Conservation (phyloP, 352 stramenopile species). For the Globisporangium viniferum region DNA sequence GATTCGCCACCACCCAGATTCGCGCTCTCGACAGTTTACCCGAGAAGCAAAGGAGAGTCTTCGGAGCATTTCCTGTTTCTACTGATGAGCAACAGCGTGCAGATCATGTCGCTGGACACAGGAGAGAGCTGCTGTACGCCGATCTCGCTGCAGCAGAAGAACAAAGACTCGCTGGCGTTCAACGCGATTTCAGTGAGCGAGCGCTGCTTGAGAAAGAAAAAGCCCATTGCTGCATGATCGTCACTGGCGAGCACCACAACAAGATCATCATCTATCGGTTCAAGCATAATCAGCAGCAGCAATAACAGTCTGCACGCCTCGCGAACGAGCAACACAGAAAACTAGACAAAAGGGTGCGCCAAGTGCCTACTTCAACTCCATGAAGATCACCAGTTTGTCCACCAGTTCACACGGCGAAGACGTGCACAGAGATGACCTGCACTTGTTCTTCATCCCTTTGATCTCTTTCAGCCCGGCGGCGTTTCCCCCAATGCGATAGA, state of each 20-base stretch:
- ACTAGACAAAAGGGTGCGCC: too few species aligned
- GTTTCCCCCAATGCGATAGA: too few species aligned
- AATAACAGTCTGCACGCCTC: neutral
- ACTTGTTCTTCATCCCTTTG: too few species aligned
- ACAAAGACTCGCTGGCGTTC: conserved; percentile 21
- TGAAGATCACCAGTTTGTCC: too few species aligned
- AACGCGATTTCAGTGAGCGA: conserved; percentile 21
- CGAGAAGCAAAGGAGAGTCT: neutral
- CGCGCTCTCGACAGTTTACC: conserved; percentile 21
- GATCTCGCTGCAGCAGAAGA: conserved; percentile 19
- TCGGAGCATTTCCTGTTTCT: conserved; percentile 25
- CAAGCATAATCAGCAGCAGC: conserved; percentile 1
- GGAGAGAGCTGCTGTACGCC: conserved; percentile 22
- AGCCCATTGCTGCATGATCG: conserved; percentile 5
- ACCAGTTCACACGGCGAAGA: too few species aligned
- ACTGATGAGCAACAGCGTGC: conserved; percentile 30
- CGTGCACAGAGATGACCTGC: too few species aligned
- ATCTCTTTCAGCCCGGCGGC: too few species aligned
- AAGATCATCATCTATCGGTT: conserved; percentile 12
- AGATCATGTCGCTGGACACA: conserved; percentile 25
- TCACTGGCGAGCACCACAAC: conserved; percentile 7
- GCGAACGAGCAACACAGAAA: too few species aligned
- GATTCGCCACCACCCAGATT: conserved; percentile 35
- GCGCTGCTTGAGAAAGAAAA: neutral
- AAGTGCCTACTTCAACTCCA: too few species aligned